A percentile compares a stretch with the other conserved stretches of the same genome.
phyloP scores from a whole-genome alignment of 108 stramenopile genomes.

The Nannochloropsis gaditana region DNA sequence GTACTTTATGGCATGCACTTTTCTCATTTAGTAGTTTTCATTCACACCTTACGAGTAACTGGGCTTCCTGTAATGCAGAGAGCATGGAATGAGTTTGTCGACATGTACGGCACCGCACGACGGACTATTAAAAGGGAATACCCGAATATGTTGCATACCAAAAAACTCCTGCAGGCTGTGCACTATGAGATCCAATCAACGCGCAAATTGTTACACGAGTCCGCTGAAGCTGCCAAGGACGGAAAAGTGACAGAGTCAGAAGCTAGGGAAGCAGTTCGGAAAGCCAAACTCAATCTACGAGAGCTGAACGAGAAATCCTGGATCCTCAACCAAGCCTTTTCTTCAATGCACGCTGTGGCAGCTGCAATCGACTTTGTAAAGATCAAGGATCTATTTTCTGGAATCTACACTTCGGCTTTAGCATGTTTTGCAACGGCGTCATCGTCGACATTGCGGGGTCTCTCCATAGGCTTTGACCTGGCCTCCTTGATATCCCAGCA shows the following conservation, averaged over 20 bases:
- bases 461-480: slow-evolving; percentile 9
- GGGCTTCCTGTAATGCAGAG: not conserved
- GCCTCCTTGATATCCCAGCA: slow-evolving; percentile 9
- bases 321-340: not conserved
- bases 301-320: not conserved
- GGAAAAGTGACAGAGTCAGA: not conserved
- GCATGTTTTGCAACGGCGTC: slow-evolving; percentile 13
- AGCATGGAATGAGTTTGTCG: not conserved
- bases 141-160: not conserved
- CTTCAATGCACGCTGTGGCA: slow-evolving; percentile 16
- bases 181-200: slow-evolving; percentile 1
- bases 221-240: slow-evolving; percentile 14
- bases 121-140: slow-evolving; percentile 6
- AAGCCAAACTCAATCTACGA: slow-evolving; percentile 4
- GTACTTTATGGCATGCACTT: not conserved
- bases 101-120: not conserved
- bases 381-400: not conserved
- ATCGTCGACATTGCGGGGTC: not conserved
- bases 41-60: not conserved
- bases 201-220: not conserved
- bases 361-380: not conserved
- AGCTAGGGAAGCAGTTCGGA: not conserved
- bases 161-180: not conserved
- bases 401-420: slow-evolving; percentile 20
- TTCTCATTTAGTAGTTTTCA: slow-evolving; percentile 4